Evolutionary conservation across 306 rosid species (phyloP).

Genomic region (Cicer chorassanicum): DNA sequence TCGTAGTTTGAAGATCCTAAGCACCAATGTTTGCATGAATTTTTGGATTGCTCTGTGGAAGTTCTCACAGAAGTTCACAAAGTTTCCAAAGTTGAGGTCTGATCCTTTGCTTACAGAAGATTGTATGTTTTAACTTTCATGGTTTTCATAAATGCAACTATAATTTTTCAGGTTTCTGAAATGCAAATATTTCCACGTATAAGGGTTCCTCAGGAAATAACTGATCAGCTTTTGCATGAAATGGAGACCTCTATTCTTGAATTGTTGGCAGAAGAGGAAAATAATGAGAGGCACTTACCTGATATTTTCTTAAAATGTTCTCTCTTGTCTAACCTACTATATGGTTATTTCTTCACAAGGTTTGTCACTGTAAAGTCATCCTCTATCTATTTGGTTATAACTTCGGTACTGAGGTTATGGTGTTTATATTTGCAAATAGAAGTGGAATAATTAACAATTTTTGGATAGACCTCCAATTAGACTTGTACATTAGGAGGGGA

Average conservation of each 20-base stretch:
- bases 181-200: conserved; percentile 51
- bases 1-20: conserved; percentile 70
- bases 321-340: conserved; percentile 69
- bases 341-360: conserved; percentile 65
- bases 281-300: conserved; percentile 54
- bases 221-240: conserved; percentile 73
- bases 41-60: conserved; percentile 81
- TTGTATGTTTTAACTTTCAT: conserved; percentile 32
- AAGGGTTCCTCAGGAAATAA: conserved; percentile 68
- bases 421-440: conserved; percentile 27
- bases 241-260: conserved; percentile 73
- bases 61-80: conserved; percentile 63
- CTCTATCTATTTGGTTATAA: conserved; percentile 20
- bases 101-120: conserved; percentile 42
- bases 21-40: conserved; percentile 52
- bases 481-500: not conserved
- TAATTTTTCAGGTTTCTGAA: conserved; percentile 58
- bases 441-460: conserved; percentile 1
- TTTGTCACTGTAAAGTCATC: conserved; percentile 47
- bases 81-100: conserved; percentile 68
- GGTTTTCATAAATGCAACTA: conserved; percentile 38
- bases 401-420: conserved; percentile 15
- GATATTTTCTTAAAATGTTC: conserved; percentile 71
- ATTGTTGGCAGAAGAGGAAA: conserved; percentile 61
- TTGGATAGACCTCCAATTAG: not conserved